A percentile compares a stretch with the other conserved stretches of the same genome.
Evolutionary conservation across 495 filamentous ascomycete species (phyloP).

Genomic region (Chlorociboria aeruginascens): DNA sequence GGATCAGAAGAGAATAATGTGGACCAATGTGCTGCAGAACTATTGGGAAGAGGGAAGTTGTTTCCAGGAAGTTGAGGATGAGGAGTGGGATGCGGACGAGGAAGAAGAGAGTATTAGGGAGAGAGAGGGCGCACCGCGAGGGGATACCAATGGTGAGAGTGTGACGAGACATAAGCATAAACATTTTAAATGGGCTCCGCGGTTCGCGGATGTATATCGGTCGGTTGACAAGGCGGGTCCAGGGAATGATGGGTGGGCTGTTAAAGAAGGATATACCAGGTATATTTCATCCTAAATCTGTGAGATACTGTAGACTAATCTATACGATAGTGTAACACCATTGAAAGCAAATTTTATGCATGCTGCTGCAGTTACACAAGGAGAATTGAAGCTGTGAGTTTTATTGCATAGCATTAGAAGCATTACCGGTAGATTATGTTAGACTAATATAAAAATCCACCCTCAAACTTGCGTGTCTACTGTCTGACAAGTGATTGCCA

Average conservation of each 20-base stretch:
- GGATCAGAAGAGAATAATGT: slow-evolving; percentile 55
- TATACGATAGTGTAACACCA: slow-evolving; percentile 60
- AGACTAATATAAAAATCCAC: slow-evolving; percentile 16
- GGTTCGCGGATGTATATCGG: slow-evolving; percentile 72
- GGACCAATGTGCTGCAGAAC: slow-evolving; percentile 78
- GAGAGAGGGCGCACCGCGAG: slow-evolving; percentile 35
- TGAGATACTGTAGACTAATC: background rate
- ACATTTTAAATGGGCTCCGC: slow-evolving; percentile 90
- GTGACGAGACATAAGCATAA: slow-evolving; percentile 46
- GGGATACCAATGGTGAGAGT: slow-evolving; percentile 15
- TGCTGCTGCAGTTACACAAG: slow-evolving; percentile 44
- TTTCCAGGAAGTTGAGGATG: slow-evolving; percentile 62
- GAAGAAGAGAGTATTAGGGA: slow-evolving; percentile 57
- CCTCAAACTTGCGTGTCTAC: background rate
- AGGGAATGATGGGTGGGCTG: slow-evolving; percentile 91
- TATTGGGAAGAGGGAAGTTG: slow-evolving; percentile 73
- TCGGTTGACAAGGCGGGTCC: slow-evolving; percentile 68
- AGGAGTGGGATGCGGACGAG: slow-evolving; percentile 43
- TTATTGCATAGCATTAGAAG: slow-evolving; percentile 21
- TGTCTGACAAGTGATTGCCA: slow-evolving; percentile 17
- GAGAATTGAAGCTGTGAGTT: slow-evolving; percentile 88
- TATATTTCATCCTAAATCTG: slow-evolving; percentile 28
- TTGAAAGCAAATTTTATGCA: slow-evolving; percentile 90
- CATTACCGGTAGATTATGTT: slow-evolving; percentile 15
- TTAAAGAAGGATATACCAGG: slow-evolving; percentile 83